Base-by-base conservation (phyloP, 495 filamentous ascomycete genomes). In the Amniculicola lignicola region DNA sequence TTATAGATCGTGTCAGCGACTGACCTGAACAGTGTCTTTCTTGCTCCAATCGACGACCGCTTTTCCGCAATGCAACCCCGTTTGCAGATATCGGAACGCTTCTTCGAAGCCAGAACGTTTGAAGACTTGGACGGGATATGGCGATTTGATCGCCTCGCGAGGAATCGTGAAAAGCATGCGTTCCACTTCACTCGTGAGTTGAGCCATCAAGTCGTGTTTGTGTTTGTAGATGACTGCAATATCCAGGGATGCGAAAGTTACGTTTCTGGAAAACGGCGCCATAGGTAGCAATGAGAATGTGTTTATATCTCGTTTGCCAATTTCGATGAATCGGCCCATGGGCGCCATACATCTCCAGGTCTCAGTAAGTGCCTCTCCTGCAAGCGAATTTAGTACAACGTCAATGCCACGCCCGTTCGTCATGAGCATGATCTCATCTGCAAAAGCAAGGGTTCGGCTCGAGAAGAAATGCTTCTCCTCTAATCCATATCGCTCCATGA, bases 81-180 rank as follows among this genome's bases (percentile, higher is more conserved):
- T 64, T 59, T 85, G 82, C 43, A 86, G 67, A 3, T 69, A 62
- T 51, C 80, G 77, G 64, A 87, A 81, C 0, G 83, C 82, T 3
- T 68, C 58, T 37, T 75, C 69, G 15, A 76, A n/a, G n/a, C n/a
- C n/a, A n/a, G n/a, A n/a, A n/a, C n/a, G n/a, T n/a, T n/a, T n/a
- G n/a, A n/a, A n/a, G n/a, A n/a, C n/a, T n/a, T n/a, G n/a, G n/a
- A n/a, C n/a, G n/a, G n/a, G n/a, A n/a, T n/a, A n/a, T n/a, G n/a
- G n/a, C n/a, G n/a, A n/a, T n/a, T n/a, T n/a, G n/a, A n/a, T n/a
- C n/a, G n/a, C n/a, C n/a, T n/a, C n/a, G n/a, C n/a, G n/a, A n/a
- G n/a, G n/a, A n/a, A n/a, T n/a, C n/a, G n/a, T n/a, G n/a, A n/a
- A n/a, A n/a, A n/a, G n/a, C n/a, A n/a, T n/a, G n/a, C n/a, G n/a